Base-by-base conservation (phyloP, 2,329 filamentous ascomycete species). In the Hymenoscyphus scutula region DNA sequence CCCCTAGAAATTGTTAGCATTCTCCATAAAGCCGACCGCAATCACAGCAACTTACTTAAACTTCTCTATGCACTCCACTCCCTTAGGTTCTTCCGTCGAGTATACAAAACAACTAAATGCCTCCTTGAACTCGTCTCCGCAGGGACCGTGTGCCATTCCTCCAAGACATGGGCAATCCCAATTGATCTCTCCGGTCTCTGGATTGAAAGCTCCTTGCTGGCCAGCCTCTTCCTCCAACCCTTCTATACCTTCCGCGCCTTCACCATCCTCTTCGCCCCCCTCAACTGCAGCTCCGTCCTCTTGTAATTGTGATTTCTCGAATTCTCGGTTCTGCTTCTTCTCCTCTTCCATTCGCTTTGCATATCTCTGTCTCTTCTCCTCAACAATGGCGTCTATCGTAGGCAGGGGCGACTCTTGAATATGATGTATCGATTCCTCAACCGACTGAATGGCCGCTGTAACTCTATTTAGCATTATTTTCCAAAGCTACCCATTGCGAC, bases 81-180 rank as follows among this genome's bases (percentile, higher is more conserved):
- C 94, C 86, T 99, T 99, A 38, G 93, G 93, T 75, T 99, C 95
- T 75, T 96, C 91, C 51, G 86, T 87, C 2, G 91, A 96, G 79
- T 89, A 95, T n/a, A 99, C 92, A 73, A 99, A 99, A 80, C 95
- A 99, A 84, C 92, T 97, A 73, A 99, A 99, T 0, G 95, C 95
- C 27, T 88, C 88, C 81, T 89, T 92, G 84, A 99, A 99, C 73
- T 98, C 88, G 75, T 96, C 91, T 56, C 95, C 95, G 75, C 95
- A 99, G 60, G 95, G 95, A 0, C 95, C 95, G 74, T 97, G 80
- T 7, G 95, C 95, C 95, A 99, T 99, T 59, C 95, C 95, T 56
- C 95, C 95, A 37, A 99, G 81, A 76, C 95, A 99, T 17, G 95
- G 95, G 77, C 95, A 99, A 76, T 98, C 95, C 95, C 95, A 99